Conservation (phyloP, 805 yeast species). For the Spathaspora boniae region DNA sequence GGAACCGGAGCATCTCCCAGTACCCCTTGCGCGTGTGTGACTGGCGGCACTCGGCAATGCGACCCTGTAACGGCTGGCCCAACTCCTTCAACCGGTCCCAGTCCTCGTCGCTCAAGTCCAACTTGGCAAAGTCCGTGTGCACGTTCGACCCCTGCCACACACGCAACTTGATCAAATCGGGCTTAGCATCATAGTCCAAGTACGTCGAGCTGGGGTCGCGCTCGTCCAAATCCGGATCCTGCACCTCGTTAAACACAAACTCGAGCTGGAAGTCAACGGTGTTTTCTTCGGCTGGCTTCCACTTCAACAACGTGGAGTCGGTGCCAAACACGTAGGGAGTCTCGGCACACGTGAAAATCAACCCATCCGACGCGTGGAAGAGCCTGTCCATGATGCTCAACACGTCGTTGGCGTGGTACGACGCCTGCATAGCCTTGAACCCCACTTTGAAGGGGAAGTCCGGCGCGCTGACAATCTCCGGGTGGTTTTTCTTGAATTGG, state of each 20-base stretch:
- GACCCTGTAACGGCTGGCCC: slow-evolving; percentile 80
- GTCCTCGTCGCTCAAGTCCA: slow-evolving; percentile 63
- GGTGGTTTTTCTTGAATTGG: slow-evolving; percentile 62
- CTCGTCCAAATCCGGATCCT: slow-evolving; percentile 62
- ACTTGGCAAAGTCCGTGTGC: slow-evolving; percentile 64
- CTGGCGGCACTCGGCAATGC: slow-evolving; percentile 82
- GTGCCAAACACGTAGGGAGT: slow-evolving; percentile 88
- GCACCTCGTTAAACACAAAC: slow-evolving; percentile 54
- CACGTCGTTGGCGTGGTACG: slow-evolving; percentile 74
- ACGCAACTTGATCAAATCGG: slow-evolving; percentile 54
- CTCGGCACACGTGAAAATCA: slow-evolving; percentile 87
- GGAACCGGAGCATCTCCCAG: slow-evolving; percentile 84
- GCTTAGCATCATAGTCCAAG: slow-evolving; percentile 77
- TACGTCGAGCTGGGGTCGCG: slow-evolving; percentile 70
- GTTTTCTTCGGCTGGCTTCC: slow-evolving; percentile 97
- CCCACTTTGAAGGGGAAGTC: slow-evolving; percentile 81
- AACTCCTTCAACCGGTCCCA: slow-evolving; percentile 73
- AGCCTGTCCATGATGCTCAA: slow-evolving; percentile 66
- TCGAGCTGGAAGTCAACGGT: slow-evolving; percentile 82
- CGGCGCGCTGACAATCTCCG: slow-evolving; percentile 62
- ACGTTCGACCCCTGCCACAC: slow-evolving; percentile 74
- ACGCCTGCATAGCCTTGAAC: slow-evolving; percentile 82
- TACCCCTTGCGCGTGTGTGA: slow-evolving; percentile 51
- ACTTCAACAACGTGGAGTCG: slow-evolving; percentile 78
- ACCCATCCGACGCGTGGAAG: slow-evolving; percentile 90